Conservation (phyloP, 164 flowering plant species). For the Vitis cinerea region DNA sequence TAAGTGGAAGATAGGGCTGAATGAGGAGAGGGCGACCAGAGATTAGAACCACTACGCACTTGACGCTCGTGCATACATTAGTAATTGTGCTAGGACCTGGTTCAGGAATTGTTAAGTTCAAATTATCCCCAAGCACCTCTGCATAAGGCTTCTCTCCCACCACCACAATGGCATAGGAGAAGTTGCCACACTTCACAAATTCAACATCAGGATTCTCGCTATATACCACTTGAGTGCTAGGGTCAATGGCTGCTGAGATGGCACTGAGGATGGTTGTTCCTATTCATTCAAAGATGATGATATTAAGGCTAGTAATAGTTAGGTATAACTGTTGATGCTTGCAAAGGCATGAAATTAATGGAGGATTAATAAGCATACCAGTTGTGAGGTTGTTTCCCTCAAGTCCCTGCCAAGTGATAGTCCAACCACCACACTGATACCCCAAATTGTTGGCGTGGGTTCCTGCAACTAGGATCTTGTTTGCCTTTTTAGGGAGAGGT, state of each 20-base stretch:
- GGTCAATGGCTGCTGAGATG: constrained; percentile 14
- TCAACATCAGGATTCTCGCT: constrained; percentile 13
- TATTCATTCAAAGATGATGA: not conserved
- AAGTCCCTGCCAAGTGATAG: constrained; percentile 29
- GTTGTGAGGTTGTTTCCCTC: constrained; percentile 22
- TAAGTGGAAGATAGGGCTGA: constrained; percentile 16
- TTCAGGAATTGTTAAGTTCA: constrained; percentile 23
- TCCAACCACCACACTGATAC: constrained; percentile 39
- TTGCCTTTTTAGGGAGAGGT: constrained; percentile 28
- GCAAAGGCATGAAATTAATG: no score
- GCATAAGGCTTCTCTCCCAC: constrained; percentile 37
- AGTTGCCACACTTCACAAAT: constrained; percentile 18
- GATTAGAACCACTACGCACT: constrained; percentile 26
- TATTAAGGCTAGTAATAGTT: no score
- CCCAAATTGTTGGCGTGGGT: constrained; percentile 31
- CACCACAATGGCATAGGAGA: constrained; percentile 30
- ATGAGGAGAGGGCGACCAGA: constrained; percentile 30
- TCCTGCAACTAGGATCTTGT: constrained; percentile 29
- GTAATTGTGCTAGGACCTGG: constrained; percentile 21
- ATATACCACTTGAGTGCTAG: constrained; percentile 17
- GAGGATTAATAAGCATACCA: constrained; percentile 4
- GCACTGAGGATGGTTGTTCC: constrained; percentile 31
- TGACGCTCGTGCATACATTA: constrained; percentile 22
- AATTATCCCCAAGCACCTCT: constrained; percentile 25
- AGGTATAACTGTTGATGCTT: no score